phyloP scores from a whole-genome alignment of 805 yeast species.

The Isabelozyma rhagii region DNA sequence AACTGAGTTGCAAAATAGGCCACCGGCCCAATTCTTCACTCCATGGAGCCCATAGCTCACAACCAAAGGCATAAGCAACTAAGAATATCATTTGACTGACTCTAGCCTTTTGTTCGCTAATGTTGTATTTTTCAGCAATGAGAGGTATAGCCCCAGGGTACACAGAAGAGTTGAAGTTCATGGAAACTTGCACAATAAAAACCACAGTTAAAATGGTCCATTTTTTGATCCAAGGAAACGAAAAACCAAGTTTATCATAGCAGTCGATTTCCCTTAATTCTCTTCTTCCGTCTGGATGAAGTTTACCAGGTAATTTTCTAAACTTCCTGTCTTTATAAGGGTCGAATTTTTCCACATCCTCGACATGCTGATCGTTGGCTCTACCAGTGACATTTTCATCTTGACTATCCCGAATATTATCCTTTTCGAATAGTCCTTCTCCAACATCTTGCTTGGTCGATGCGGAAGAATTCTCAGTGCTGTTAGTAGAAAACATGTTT shows the following conservation, averaged over 20 bases:
- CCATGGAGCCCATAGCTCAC: slow-evolving; percentile 36
- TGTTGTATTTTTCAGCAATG: slow-evolving; percentile 18
- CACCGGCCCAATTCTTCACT: slow-evolving; percentile 32
- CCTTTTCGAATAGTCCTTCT: not conserved
- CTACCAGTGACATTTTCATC: not conserved
- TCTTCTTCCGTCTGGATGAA: slow-evolving; percentile 22
- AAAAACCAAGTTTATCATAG: slow-evolving; percentile 32
- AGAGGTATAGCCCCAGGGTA: slow-evolving; percentile 21
- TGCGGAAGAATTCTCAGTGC: not conserved
- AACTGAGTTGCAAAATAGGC: slow-evolving; percentile 29
- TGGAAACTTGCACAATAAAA: slow-evolving; percentile 36
- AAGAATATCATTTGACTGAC: slow-evolving; percentile 27
- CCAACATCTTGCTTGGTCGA: not conserved
- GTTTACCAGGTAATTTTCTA: slow-evolving; percentile 11
- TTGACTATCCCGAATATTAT: not conserved
- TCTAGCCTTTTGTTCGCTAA: slow-evolving; percentile 20
- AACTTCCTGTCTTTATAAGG: not conserved
- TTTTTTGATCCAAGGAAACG: slow-evolving; percentile 26
- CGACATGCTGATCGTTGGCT: not conserved
- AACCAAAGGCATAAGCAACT: slow-evolving; percentile 28
- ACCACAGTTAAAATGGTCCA: slow-evolving; percentile 35
- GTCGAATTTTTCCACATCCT: not conserved
- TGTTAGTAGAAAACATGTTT: not conserved
- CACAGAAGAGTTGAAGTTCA: slow-evolving; percentile 40
- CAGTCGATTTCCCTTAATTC: slow-evolving; percentile 31